phyloP scores from a whole-genome alignment of 73 alveolate genomes.

The Paramecium octaurelia region DNA sequence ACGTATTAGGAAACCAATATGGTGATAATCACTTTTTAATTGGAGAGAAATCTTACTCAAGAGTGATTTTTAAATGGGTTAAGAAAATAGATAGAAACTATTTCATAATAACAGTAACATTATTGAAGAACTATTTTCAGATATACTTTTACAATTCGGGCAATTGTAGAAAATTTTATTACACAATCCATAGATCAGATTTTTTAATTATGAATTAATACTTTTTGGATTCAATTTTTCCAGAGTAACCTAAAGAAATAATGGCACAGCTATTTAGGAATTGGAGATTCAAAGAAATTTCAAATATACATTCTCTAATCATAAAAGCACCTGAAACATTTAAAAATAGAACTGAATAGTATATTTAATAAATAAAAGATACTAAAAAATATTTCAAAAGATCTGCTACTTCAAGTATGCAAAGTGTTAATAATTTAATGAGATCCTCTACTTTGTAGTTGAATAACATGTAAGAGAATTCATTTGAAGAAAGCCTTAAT shows the following conservation, averaged over 20 bases:
- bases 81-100: not conserved
- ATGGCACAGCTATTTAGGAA: not conserved
- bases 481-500: not conserved
- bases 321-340: not conserved
- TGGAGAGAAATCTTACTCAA: not conserved
- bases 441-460: not conserved
- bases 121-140: not conserved
- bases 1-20: not conserved
- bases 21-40: not conserved
- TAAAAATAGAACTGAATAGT: not conserved
- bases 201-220: not conserved
- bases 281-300: not conserved
- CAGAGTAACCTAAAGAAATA: not conserved
- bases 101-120: not conserved
- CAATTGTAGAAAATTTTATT: slow-evolving; percentile 1
- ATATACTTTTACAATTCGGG: not conserved
- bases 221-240: not conserved
- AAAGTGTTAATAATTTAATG: not conserved
- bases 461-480: not conserved
- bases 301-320: not conserved
- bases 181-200: not conserved
- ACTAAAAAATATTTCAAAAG: not conserved
- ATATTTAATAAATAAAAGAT: not conserved
- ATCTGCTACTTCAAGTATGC: not conserved
- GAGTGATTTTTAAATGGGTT: not conserved